Base-by-base conservation (phyloP, 192 early-diverging fungal genomes). In the Entomortierella parvispora region DNA sequence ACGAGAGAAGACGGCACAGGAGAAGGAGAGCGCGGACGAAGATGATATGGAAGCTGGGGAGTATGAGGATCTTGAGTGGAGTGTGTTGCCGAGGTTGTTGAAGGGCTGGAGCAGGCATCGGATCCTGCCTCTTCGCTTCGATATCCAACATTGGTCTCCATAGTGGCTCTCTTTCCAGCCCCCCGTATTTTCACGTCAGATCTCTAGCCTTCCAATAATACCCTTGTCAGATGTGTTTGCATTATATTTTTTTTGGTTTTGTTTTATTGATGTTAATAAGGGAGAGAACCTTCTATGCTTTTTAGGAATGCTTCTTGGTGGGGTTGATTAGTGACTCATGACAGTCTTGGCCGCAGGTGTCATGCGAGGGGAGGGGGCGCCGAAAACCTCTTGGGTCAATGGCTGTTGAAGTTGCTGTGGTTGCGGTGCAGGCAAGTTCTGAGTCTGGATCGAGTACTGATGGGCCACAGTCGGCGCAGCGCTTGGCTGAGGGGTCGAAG, bases 321-420 rank as follows among this genome's bases (percentile, higher is more conserved):
- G n/a, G 37, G 37, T 40, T 40, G 5, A 5, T 40, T 40, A n/a
- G n/a, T n/a, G 37, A 5, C 12, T 55, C n/a, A 37, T 53, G 53
- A 18, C 14, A 3, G 22, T 5, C 31, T 45, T 33, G 32, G 59
- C 51, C 2, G 72, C 58, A 1, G 72, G 72, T 3, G 58, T 23
- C 18, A 76, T 76, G 11, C 72, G 42, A 3, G 72, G 72, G 0
- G 72, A 76, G 3, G 72, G 72, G 4, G 72, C 72, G 15, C 72
- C 72, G 58, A 68, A 76, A 45, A 62, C 59, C 26, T 67, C 50
- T 33, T 76, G 40, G 32, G 29, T 32, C 34, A 68, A 8, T 6
- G 54, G 68, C 9, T 55, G 51, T n/a, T n/a, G n/a, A 25, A 62
- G 23, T 0, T 67, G 71, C 43, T 57, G 69, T 0, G 62, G 62